Conservation (phyloP, 2,329 filamentous ascomycete species). For the Periglandula ipomoeae region DNA sequence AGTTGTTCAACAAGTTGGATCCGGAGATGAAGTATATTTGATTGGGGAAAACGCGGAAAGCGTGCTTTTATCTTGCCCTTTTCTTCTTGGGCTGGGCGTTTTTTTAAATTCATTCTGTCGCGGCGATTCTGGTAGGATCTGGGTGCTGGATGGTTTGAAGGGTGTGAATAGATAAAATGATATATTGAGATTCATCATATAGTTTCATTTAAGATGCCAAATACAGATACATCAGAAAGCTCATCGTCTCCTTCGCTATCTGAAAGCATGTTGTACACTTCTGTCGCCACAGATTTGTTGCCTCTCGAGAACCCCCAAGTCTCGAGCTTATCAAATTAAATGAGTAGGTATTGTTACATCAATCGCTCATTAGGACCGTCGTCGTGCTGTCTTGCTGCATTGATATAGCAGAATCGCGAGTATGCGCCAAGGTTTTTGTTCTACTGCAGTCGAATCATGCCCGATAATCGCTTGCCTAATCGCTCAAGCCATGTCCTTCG, state of each 20-base stretch:
- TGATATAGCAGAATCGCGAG: neutral
- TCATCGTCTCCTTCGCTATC: neutral
- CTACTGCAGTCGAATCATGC: slow-evolving; percentile 50
- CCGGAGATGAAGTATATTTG: slow-evolving; percentile 78
- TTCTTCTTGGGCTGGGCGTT: neutral
- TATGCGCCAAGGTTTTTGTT: too few relatives aligned
- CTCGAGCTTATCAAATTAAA: too few relatives aligned
- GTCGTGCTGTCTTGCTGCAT: neutral
- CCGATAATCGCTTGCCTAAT: slow-evolving; percentile 44
- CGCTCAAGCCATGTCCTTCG: slow-evolving; percentile 44
- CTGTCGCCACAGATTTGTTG: too few relatives aligned
- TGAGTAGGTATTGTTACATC: too few relatives aligned
- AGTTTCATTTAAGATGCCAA: too few relatives aligned
- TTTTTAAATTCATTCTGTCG: too few relatives aligned
- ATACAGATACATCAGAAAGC: too few relatives aligned
- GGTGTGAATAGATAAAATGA: too few relatives aligned
- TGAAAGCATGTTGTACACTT: neutral
- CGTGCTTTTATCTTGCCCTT: neutral
- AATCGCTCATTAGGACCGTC: neutral
- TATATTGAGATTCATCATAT: too few relatives aligned
- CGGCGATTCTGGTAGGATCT: too few relatives aligned
- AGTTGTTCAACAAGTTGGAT: slow-evolving; percentile 69
- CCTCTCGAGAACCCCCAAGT: too few relatives aligned
- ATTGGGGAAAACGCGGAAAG: neutral
- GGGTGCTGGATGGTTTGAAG: too few relatives aligned